Base-by-base conservation (phyloP, 805 yeast genomes). In the Saccharomycopsis fermentans region DNA sequence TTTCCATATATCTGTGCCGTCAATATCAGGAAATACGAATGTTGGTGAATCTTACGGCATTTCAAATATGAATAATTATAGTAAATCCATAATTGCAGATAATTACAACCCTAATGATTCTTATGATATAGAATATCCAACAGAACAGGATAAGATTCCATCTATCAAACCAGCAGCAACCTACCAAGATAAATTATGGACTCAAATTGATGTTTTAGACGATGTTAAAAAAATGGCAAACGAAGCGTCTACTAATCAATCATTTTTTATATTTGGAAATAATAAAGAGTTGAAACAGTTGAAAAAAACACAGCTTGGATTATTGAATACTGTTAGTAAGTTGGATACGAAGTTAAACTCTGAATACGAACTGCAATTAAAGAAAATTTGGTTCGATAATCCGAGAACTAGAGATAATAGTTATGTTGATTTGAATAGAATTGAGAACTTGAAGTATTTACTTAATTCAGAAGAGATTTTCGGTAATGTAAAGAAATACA, bases 121-220 rank as follows among this genome's bases (percentile, higher is more conserved):
- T 16, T 50, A 58, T 32, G 57, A 58, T 24, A 35, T 29, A 2
- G 62, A 60, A 12, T 60, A 60, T 53, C 62, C 62, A 26, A 27
- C 57, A 34, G 47, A 50, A 35, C 74, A 3, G 62, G 88, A 84
- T 66, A 74, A 74, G 62, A 69, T 82, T 2, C 80, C 83, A 9
- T 72, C 81, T 3, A 79, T 82, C 0, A 71, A 74, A 55, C 88
- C 90, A 6, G 74, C 76, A 54, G 83, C 81, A 21, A 83, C 87
- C 57, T 74, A 80, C 61, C 90, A 84, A 71, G 96, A 88, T 70
- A 78, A 79, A 65, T 74, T 88, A 52, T 91, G 96, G 96, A 84
- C 92, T 6, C 95, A 89, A 64, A 83, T 90, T 55, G 96, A 87
- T 65, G 85, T 87, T 0, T 75, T 92, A 62, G 91, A 89, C 63